Evolutionary conservation across 305 asterid species (phyloP).

Genomic region (Fraxinus albicans): DNA sequence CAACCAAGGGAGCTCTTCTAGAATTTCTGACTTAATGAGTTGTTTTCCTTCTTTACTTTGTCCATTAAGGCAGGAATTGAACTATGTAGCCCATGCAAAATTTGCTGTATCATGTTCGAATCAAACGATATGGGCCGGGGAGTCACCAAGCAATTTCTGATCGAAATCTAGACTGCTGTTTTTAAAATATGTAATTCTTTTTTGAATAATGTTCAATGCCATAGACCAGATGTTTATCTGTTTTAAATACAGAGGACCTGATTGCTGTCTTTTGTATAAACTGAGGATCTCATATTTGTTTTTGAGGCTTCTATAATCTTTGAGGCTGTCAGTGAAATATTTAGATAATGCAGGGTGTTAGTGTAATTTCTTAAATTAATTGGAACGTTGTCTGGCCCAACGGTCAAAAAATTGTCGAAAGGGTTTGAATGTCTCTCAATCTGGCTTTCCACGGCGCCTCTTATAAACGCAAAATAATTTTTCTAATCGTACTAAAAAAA

Average conservation of each 20-base stretch:
- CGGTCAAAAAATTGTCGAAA: constrained; percentile 3
- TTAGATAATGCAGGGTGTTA: not conserved
- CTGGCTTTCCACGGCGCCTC: constrained; percentile 41
- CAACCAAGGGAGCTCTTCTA: no score
- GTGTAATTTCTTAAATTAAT: not conserved
- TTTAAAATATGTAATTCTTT: no score
- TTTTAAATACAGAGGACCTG: not conserved
- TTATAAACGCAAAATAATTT: constrained; percentile 6
- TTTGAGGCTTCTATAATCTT: not conserved
- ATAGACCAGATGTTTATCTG: no score
- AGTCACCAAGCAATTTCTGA: no score
- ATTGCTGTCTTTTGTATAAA: not conserved
- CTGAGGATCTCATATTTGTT: not conserved
- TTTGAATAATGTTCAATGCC: no score
- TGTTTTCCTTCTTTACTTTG: no score
- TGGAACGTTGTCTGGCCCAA: not conserved
- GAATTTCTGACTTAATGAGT: no score
- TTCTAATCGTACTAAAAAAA: not conserved
- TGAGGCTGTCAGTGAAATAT: not conserved
- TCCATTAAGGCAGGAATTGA: no score
- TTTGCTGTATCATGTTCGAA: no score
- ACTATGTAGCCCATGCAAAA: no score
- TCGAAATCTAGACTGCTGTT: no score
- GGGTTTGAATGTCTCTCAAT: not conserved
- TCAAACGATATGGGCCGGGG: no score